A percentile compares a stretch with the other conserved stretches of the same genome.
phyloP scores from a whole-genome alignment of 2,329 filamentous ascomycete species.

The Lachnellula subtilissima region DNA sequence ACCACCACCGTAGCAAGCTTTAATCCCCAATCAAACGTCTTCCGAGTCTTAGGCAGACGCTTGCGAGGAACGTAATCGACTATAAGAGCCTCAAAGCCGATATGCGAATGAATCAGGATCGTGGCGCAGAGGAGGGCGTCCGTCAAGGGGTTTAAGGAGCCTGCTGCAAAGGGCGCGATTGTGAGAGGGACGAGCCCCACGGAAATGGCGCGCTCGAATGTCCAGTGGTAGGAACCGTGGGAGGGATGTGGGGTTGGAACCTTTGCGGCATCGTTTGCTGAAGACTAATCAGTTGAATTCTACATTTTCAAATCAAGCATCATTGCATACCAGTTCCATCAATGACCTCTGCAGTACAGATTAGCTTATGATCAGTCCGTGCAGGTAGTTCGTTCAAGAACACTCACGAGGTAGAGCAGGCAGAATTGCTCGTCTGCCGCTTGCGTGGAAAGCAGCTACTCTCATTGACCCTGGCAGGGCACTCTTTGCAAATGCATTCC shows the following conservation, averaged over 20 bases:
- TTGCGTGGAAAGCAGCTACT: conserved; percentile 82
- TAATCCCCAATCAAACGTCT: conserved; percentile 69
- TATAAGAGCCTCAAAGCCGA: conserved; percentile 87
- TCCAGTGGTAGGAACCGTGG: conserved; percentile 98
- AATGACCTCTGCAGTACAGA: conserved; percentile 56
- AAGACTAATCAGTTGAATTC: conserved; percentile 20
- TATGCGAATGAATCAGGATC: conserved; percentile 87
- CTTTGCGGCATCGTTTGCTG: conserved; percentile 81
- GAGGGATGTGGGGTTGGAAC: conserved; percentile 67
- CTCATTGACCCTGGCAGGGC: conserved; percentile 39
- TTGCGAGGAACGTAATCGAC: conserved; percentile 83
- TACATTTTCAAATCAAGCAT: background rate
- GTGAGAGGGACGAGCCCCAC: conserved; percentile 80
- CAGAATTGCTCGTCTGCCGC: conserved; percentile 68
- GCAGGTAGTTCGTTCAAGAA: background rate
- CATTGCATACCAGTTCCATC: conserved; percentile 63
- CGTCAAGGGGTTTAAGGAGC: conserved; percentile 81
- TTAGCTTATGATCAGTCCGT: conserved; percentile 37
- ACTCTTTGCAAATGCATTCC: conserved; percentile 36
- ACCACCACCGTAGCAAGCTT: conserved; percentile 74
- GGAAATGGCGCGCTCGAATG: conserved; percentile 82
- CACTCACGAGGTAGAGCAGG: conserved; percentile 79
- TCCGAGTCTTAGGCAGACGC: conserved; percentile 63
- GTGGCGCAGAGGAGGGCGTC: conserved; percentile 82
- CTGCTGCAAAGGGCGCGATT: conserved; percentile 85